Base-by-base conservation (phyloP, 1,139 yeast species). In the Geotrichum bryndzae region DNA sequence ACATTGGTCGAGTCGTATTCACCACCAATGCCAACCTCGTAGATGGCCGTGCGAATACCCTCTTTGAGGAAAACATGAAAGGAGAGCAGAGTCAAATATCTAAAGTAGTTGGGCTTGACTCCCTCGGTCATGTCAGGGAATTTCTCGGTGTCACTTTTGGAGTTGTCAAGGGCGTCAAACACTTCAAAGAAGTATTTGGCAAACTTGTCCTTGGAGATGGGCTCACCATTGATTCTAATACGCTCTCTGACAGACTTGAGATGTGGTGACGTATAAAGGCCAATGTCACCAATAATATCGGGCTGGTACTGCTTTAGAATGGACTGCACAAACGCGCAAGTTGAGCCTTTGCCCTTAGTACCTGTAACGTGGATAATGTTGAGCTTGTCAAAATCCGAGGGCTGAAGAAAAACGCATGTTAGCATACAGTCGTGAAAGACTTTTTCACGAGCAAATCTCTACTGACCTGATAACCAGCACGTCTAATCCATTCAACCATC, bases 21-120 rank as follows among this genome's bases (percentile, higher is more conserved):
- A 11, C 99, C 99, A 35, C 99, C 99, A 59, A 95, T 96, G 18
- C 99, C 99, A 31, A 95, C 99, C 73, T 95, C 99, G 70, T 90
- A 90, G 54, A 95, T 87, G 13, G 99, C 98, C 22, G 96, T 84
- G 69, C 91, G 90, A 33, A 95, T 92, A 1, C 90, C 88, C 74
- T 94, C 99, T 64, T 84, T 81, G 76, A 90, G 73, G 69, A 95
- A 95, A 1, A 90, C 88, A 72, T 95, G 97, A 77, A 90, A 94
- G 1, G 98, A 90, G 62, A 95, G 75, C 27, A 95, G 76, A 0
- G 99, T 95, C 73, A 95, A 78, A 74, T 85, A 94, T 71, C 96
- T 87, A 79, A 95, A 95, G 73, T 95, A 95, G 74, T 91, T 94
- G 23, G 99, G 99, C 71, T 89, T 91, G 63, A 84, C 82, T 8